phyloP scores from a whole-genome alignment of 75 land plant genomes.

The Pseudotsuga menziesii region DNA sequence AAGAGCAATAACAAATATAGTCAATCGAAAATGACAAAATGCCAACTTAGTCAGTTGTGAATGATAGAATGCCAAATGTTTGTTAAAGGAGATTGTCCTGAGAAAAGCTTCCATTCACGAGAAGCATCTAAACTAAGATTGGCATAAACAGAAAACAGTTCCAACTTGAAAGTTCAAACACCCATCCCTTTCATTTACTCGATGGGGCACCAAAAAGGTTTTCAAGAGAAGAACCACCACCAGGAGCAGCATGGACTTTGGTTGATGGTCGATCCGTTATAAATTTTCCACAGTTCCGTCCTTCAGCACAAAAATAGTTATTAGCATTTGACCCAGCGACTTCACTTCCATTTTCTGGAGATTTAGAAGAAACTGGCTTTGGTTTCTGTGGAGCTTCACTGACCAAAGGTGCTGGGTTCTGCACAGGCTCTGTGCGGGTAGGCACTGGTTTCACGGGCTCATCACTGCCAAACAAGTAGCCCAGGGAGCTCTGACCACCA shows the following conservation, averaged over 20 bases:
- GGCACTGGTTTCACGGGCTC: slow-evolving; percentile 18
- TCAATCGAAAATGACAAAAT: neutral
- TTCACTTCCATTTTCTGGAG: slow-evolving; percentile 28
- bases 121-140: neutral
- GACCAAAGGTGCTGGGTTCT: slow-evolving; percentile 9
- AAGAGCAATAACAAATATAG: slow-evolving; percentile 1
- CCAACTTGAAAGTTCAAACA: neutral
- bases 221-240: slow-evolving; percentile 79
- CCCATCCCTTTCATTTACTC: neutral
- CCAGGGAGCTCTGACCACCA: slow-evolving; percentile 57
- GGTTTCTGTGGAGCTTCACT: slow-evolving; percentile 16
- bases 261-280: slow-evolving; percentile 88
- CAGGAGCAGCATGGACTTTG: slow-evolving; percentile 82
- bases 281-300: slow-evolving; percentile 85
- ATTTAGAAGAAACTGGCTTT: slow-evolving; percentile 8
- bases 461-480: slow-evolving; percentile 49
- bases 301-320: slow-evolving; percentile 88
- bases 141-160: neutral
- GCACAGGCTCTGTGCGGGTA: slow-evolving; percentile 13
- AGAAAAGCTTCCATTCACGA: slow-evolving; percentile 1
- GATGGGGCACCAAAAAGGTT: slow-evolving; percentile 63
- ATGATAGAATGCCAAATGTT: slow-evolving; percentile 4
- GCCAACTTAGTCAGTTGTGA: neutral
- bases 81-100: neutral
- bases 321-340: slow-evolving; percentile 53